phyloP scores from a whole-genome alignment of 2,329 filamentous ascomycete genomes.

The Rugonectria rugulosa region DNA sequence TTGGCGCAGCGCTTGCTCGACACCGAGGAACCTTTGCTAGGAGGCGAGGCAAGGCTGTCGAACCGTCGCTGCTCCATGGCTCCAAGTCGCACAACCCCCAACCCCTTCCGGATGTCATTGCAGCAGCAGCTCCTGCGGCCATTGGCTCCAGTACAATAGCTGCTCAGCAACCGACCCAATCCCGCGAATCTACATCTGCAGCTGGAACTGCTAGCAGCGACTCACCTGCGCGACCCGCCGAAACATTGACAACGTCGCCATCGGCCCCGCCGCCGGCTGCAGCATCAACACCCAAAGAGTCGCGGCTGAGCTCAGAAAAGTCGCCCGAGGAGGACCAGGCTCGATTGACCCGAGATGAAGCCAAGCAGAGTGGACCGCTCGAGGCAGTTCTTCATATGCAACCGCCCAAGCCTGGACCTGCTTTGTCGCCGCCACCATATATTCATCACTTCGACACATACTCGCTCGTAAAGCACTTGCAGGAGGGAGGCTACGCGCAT shows the following conservation, averaged over 20 bases:
- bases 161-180: slow-evolving; percentile 16
- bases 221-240: slow-evolving; percentile 4
- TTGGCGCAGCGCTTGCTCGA: slow-evolving; percentile 51
- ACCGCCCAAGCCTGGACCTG: slow-evolving; percentile 63
- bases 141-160: not conserved
- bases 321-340: slow-evolving; percentile 30
- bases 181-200: slow-evolving; percentile 15
- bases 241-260: no score
- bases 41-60: slow-evolving; percentile 68
- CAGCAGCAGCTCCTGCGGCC: slow-evolving; percentile 19
- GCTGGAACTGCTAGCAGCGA: not conserved
- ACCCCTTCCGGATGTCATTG: slow-evolving; percentile 25
- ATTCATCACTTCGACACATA: slow-evolving; percentile 98
- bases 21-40: slow-evolving; percentile 57
- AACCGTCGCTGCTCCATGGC: slow-evolving; percentile 52
- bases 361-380: slow-evolving; percentile 56
- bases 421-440: slow-evolving; percentile 78
- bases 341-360: slow-evolving; percentile 44
- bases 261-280: slow-evolving; percentile 15
- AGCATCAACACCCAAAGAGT: not conserved
- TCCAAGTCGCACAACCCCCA: slow-evolving; percentile 29
- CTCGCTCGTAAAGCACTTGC: slow-evolving; percentile 82
- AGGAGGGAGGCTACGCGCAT: slow-evolving; percentile 74
- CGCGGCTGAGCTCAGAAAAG: slow-evolving; percentile 18
- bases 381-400: slow-evolving; percentile 60